Percentiles rank a stretch among this genome's conserved stretches.
Evolutionary conservation across 805 yeast genomes (phyloP).

Genomic region (Huiozyma sinensis): DNA sequence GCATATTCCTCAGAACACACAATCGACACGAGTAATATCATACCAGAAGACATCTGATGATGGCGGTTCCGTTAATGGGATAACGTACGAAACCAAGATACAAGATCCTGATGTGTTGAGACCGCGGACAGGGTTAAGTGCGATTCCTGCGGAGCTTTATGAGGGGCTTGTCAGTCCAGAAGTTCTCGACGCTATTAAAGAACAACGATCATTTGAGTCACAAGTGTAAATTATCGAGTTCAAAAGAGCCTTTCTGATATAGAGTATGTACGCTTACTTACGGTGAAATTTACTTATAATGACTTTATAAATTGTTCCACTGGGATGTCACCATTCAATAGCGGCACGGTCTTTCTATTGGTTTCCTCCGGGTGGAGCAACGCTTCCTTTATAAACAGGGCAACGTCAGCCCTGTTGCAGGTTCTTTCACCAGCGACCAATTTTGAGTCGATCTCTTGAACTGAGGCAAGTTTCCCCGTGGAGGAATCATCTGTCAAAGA

Average conservation of each 20-base stretch:
- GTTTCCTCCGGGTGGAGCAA: slow-evolving; percentile 31
- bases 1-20: slow-evolving; percentile 66
- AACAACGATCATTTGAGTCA: slow-evolving; percentile 46
- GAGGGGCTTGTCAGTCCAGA: slow-evolving; percentile 49
- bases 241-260: too few species aligned
- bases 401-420: slow-evolving; percentile 43
- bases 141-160: slow-evolving; percentile 49
- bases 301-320: slow-evolving; percentile 15
- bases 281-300: slow-evolving; percentile 1
- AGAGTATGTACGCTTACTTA: too few species aligned
- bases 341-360: slow-evolving; percentile 33
- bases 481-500: slow-evolving; percentile 17
- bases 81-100: slow-evolving; percentile 39
- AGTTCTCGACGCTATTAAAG: slow-evolving; percentile 45
- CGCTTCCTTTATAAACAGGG: slow-evolving; percentile 32
- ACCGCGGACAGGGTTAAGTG: slow-evolving; percentile 50
- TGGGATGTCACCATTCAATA: slow-evolving; percentile 33
- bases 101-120: slow-evolving; percentile 37
- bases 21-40: slow-evolving; percentile 42
- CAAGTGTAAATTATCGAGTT: too few species aligned
- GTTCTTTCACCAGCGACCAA: not conserved
- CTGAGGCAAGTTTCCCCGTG: slow-evolving; percentile 33
- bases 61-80: slow-evolving; percentile 21
- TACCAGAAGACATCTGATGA: slow-evolving; percentile 12
- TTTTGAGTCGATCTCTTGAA: slow-evolving; percentile 8